Base-by-base conservation (phyloP, 495 filamentous ascomycete genomes). In the Cercophora newfieldiana region DNA sequence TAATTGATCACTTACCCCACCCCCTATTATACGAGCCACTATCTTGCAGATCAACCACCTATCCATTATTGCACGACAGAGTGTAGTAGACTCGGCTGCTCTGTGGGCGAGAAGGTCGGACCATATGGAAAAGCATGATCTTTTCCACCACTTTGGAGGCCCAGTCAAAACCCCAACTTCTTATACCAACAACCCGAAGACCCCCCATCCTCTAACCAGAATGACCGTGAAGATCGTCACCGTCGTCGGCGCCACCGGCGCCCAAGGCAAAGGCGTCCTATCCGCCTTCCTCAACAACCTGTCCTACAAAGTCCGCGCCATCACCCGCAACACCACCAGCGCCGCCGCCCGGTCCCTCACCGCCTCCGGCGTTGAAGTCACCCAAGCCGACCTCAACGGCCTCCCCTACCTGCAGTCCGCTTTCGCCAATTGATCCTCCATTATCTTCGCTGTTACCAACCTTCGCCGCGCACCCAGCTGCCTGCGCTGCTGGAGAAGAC, bases 181-280 rank as follows among this genome's bases (percentile, higher is more conserved):
- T n/a, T n/a, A n/a, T n/a, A n/a, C n/a, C n/a, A n/a, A n/a, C n/a
- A n/a, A n/a, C n/a, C n/a, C n/a, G n/a, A n/a, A n/a, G n/a, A n/a
- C n/a, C n/a, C n/a, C n/a, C n/a, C n/a, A n/a, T n/a, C n/a, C n/a
- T n/a, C n/a, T n/a, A n/a, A n/a, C n/a, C n/a, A n/a, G n/a, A n/a
- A n/a, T n/a, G n/a, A n/a, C n/a, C n/a, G n/a, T n/a, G n/a, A 74
- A 68, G 60, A 68, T 86, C 67, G 75, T 90, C 73, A 82, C 82
- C 28, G 77, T 91, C 21, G 86, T 89, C 72, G 87, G 87, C 31
- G 85, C 86, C 14, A 90, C 88, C 29, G 87, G 88, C 66, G 80
- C 80, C 50, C 88, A 90, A 70, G 88, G 88, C 57, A 79, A 82
- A 18, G 85, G 84, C 12, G 81, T 90, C 25, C 77, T 89, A 47